A percentile compares a stretch with the other conserved stretches of the same genome.
These are phyloP conservation scores for Prillingera fragicola DNA, from an alignment of 1,284 basidiomycete genomes.

Conservation along the genomic window DNA sequence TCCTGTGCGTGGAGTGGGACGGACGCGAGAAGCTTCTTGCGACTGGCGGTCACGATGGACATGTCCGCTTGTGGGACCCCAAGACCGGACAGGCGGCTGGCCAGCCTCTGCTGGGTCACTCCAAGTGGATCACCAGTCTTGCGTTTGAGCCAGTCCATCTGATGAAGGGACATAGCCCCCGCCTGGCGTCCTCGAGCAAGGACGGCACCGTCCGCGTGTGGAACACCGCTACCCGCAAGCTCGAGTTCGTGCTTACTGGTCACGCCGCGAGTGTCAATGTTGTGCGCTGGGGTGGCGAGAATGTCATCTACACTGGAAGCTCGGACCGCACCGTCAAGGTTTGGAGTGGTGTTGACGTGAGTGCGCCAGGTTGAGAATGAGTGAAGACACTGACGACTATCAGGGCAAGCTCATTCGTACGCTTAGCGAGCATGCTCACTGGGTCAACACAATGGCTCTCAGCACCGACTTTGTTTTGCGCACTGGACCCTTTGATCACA, in stretches of 20 bases:
- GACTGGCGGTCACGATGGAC: constrained; percentile 85
- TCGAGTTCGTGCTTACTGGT: constrained; percentile 84
- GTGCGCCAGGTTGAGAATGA: constrained; percentile 23
- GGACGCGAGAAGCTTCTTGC: constrained; percentile 82
- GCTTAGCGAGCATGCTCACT: constrained; percentile 93
- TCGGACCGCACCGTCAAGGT: constrained; percentile 90
- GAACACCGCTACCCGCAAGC: constrained; percentile 66
- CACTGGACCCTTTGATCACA: constrained; percentile 92
- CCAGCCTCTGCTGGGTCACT: constrained; percentile 80
- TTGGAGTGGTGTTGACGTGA: constrained; percentile 77
- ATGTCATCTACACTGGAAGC: constrained; percentile 86
- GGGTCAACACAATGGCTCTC: constrained; percentile 94
- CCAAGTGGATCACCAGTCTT: constrained; percentile 96
- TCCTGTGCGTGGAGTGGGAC: constrained; percentile 96
- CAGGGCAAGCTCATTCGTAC: constrained; percentile 58
- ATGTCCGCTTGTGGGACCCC: constrained; percentile 84
- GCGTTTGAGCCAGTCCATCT: constrained; percentile 95
- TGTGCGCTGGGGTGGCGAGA: constrained; percentile 90
- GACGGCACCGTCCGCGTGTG: constrained; percentile 93
- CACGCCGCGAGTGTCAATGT: constrained; percentile 93
- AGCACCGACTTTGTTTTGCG: constrained; percentile 93
- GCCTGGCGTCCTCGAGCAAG: constrained; percentile 91
- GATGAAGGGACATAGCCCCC: constrained; percentile 57
- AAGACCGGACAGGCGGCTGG: constrained; percentile 78
- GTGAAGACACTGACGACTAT: constrained; percentile 54